Conservation (phyloP, 2,329 filamentous ascomycete genomes). For the Cadophora gregata region DNA sequence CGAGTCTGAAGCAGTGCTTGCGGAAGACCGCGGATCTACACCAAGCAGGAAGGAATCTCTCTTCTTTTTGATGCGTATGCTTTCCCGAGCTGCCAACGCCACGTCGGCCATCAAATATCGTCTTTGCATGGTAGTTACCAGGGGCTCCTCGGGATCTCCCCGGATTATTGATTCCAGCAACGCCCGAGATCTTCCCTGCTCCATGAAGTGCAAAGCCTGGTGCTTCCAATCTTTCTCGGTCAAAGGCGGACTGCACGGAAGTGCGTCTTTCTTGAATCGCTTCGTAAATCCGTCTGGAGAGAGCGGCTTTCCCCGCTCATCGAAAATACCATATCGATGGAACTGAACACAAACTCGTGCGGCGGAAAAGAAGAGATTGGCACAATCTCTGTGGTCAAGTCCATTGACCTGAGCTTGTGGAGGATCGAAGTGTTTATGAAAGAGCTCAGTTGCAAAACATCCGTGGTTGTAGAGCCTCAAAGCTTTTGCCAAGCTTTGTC, state of each 20-base stretch:
- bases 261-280: not conserved
- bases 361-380: conserved; percentile 19
- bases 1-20: not conserved
- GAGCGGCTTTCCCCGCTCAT: not conserved
- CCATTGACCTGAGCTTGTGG: conserved; percentile 18
- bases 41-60: conserved; percentile 9
- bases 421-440: conserved; percentile 21
- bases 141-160: conserved; percentile 9
- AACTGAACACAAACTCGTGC: conserved; percentile 17
- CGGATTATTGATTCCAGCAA: conserved; percentile 12
- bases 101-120: conserved; percentile 16
- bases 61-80: conserved; percentile 10
- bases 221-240: conserved; percentile 16
- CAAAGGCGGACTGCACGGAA: conserved; percentile 15
- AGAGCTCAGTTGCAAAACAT: conserved; percentile 19
- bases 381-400: conserved; percentile 15
- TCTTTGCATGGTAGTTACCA: conserved; percentile 17
- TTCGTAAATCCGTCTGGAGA: conserved; percentile 2
- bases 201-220: conserved; percentile 18
- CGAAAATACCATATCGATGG: conserved; percentile 9
- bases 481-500: conserved; percentile 3
- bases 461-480: conserved; percentile 17
- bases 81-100: conserved; percentile 14
- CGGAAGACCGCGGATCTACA: not conserved
- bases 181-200: conserved; percentile 15